A percentile compares a stretch with the other conserved stretches of the same genome.
These are phyloP conservation scores for Schizochytrium sp. DNA, from an alignment of 108 stramenopile species.

Conservation along the genomic window DNA sequence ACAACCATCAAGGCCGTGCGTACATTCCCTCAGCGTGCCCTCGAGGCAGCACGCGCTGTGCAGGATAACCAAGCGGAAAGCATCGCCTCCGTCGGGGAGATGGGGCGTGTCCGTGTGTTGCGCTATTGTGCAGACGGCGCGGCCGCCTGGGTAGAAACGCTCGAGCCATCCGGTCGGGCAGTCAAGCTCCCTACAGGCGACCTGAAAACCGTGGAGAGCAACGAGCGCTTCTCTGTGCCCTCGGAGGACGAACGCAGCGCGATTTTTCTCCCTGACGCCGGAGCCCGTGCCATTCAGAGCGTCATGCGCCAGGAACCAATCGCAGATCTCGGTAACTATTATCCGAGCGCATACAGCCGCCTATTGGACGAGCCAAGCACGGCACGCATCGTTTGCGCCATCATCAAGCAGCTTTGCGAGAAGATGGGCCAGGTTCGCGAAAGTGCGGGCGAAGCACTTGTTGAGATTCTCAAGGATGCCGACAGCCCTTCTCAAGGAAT, in stretches of 20 bases:
- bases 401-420: conserved; percentile 12
- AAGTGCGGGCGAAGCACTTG: background rate
- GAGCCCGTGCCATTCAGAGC: background rate
- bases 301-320: background rate
- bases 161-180: no score
- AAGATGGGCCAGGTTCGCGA: conserved; percentile 1
- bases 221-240: background rate
- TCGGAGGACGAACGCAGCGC: background rate
- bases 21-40: background rate
- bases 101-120: background rate
- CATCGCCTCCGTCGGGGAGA: background rate
- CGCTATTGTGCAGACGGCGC: background rate
- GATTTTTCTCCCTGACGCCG: background rate
- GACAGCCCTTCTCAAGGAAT: background rate
- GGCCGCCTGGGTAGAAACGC: background rate
- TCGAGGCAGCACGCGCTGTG: background rate
- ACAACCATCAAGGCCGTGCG: conserved; percentile 28
- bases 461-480: background rate
- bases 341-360: background rate
- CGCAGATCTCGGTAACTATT: background rate
- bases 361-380: background rate
- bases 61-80: background rate
- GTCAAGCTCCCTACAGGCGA: no score
- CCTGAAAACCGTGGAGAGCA: background rate
- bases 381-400: background rate